Conservation (phyloP, 345 rosid genomes). For the Rhizophora mangle region DNA sequence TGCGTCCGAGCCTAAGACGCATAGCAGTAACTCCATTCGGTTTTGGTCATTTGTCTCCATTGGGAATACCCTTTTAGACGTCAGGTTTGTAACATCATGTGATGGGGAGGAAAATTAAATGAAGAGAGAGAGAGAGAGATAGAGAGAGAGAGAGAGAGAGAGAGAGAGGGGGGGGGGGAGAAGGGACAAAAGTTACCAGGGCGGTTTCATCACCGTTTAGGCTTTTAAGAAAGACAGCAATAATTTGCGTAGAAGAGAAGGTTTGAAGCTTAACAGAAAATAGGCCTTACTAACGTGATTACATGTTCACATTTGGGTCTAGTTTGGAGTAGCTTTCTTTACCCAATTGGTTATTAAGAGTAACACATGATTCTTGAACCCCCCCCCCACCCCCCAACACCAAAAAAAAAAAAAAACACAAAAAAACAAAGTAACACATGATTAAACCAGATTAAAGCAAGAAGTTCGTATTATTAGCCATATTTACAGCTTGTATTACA, state of each 20-base stretch:
- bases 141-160: constrained; percentile 4
- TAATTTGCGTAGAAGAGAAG: constrained; percentile 44
- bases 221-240: constrained; percentile 47
- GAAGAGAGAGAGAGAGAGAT: neutral
- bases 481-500: constrained; percentile 4
- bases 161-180: constrained; percentile 8
- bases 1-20: neutral
- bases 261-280: constrained; percentile 20
- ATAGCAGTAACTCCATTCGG: neutral
- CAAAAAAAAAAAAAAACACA: too few relatives aligned
- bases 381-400: too few relatives aligned
- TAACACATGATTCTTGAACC: too few relatives aligned
- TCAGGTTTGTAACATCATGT: constrained; percentile 4
- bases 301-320: constrained; percentile 5
- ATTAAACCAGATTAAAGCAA: too few relatives aligned
- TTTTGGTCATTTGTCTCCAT: constrained; percentile 13
- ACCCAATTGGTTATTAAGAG: constrained; percentile 17
- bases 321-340: constrained; percentile 13
- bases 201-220: constrained; percentile 32
- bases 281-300: constrained; percentile 22
- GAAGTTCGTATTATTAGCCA: too few relatives aligned
- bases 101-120: constrained; percentile 1
- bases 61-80: constrained; percentile 15
- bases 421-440: too few relatives aligned
- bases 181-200: constrained; percentile 1